A percentile compares a stretch with the other conserved stretches of the same genome.
Conservation (phyloP, 345 rosid genomes). For the Hirschfeldia incana region DNA sequence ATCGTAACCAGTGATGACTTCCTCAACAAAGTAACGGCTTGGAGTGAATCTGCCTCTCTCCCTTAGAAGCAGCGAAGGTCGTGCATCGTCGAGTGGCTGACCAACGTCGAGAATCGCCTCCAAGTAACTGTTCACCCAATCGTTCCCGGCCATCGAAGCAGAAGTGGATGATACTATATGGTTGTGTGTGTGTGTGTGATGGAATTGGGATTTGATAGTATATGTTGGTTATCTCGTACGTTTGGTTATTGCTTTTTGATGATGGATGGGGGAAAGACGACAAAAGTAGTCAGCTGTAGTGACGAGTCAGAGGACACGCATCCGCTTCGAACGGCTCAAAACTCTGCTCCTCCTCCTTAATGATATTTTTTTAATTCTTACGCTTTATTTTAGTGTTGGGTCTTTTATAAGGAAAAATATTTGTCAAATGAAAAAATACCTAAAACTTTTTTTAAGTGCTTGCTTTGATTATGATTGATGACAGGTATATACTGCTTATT, state of each 20-base stretch:
- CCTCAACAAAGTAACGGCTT: conserved; percentile 96
- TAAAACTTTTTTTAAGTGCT: no score
- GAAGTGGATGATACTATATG: no score
- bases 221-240: conserved; percentile 15
- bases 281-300: conserved; percentile 29
- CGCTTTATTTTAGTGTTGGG: background rate
- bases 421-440: background rate
- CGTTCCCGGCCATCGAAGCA: conserved; percentile 89
- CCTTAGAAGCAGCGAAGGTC: conserved; percentile 78
- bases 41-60: conserved; percentile 98
- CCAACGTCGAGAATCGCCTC: conserved; percentile 98
- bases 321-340: conserved; percentile 36
- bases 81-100: conserved; percentile 76
- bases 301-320: conserved; percentile 39
- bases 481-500: background rate
- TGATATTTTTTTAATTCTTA: background rate
- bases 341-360: background rate
- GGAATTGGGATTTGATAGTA: no score
- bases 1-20: conserved; percentile 94
- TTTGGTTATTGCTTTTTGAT: conserved; percentile 7
- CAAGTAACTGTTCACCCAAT: conserved; percentile 96
- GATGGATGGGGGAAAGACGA: conserved; percentile 5
- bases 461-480: no score
- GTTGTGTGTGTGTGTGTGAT: background rate
- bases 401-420: background rate